These are phyloP conservation scores for Scorias spongiosa DNA, from an alignment of 2,329 filamentous ascomycete genomes.

Conservation along the genomic window DNA sequence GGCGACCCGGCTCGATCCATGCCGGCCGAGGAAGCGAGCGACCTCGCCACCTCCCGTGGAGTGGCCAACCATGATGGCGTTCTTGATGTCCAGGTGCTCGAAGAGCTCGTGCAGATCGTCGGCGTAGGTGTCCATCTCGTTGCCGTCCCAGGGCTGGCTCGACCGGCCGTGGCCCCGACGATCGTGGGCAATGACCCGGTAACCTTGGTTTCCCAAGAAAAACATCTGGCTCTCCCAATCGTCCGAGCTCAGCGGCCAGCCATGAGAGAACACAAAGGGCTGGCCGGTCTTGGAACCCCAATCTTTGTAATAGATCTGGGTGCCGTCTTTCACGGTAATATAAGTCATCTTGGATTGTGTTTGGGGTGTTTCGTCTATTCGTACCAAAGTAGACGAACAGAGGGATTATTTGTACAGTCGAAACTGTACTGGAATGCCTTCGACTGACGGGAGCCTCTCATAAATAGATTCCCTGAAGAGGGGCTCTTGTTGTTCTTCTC, in stretches of 20 bases:
- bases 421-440: too few species aligned
- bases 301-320: slow-evolving; percentile 28
- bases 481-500: too few species aligned
- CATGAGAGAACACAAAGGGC: slow-evolving; percentile 24
- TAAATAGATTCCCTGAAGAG: too few species aligned
- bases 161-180: slow-evolving; percentile 27
- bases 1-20: slow-evolving; percentile 23
- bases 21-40: slow-evolving; percentile 20
- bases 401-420: too few species aligned
- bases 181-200: slow-evolving; percentile 25
- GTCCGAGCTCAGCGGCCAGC: slow-evolving; percentile 27
- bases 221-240: slow-evolving; percentile 27
- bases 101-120: slow-evolving; percentile 25
- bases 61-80: slow-evolving; percentile 21
- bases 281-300: slow-evolving; percentile 25
- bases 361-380: too few species aligned
- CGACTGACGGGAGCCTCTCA: too few species aligned
- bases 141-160: slow-evolving; percentile 24
- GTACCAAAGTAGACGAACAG: too few species aligned
- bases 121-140: slow-evolving; percentile 26
- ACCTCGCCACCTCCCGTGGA: slow-evolving; percentile 30
- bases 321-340: slow-evolving; percentile 24
- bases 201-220: slow-evolving; percentile 23
- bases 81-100: slow-evolving; percentile 17
- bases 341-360: slow-evolving; percentile 11